Evolutionary conservation across 352 stramenopile genomes (phyloP), one percentile per base, ranked within the genome.

Genomic region (Phytophthora megakarya): DNA sequence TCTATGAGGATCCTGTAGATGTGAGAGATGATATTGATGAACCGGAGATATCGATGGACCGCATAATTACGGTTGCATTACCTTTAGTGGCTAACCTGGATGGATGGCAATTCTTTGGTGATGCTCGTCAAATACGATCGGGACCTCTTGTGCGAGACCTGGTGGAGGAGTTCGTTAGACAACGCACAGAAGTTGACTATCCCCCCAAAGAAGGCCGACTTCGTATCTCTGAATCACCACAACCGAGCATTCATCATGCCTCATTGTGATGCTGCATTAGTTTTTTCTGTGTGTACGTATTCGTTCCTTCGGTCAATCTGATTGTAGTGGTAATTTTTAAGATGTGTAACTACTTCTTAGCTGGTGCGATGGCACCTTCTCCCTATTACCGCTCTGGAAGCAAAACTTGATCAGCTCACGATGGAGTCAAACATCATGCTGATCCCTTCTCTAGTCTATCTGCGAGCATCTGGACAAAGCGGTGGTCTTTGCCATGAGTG

Each of bases 401-500:
- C 44, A 39, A 26, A 51, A 51, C 4, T 33, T 44, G 15, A 33
- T n/a, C 16, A 23, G 26, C 13, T 19, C 23, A 35, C 22, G 62
- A n/a, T n/a, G n/a, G n/a, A n/a, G n/a, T n/a, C n/a, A n/a, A n/a
- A n/a, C n/a, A 72, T 58, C 25, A 51, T 53, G 30, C 9, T 16
- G 33, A 9, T 40, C 30, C 23, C 10, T 61, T 51, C 32, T 64
- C 35, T 15, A 80, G 44, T 33, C 74, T 70, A 47, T 81, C 59
- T 23, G 46, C 70, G 9, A 88, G 62, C 35, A 82, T 61, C 43
- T 51, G 56, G 28, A 86, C 67, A 7, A 91, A 78, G 18, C 67
- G 53, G 44, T 89, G 77, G 10, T 71, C 37, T 9, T 69, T 61
- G 33, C 82, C 82, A 59, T 90, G 80, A 3, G 83, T 90, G 37